Percentiles rank a stretch among this genome's conserved stretches.
phyloP scores from a whole-genome alignment of 805 yeast species.

The Sugiyamaella chiloensis region DNA sequence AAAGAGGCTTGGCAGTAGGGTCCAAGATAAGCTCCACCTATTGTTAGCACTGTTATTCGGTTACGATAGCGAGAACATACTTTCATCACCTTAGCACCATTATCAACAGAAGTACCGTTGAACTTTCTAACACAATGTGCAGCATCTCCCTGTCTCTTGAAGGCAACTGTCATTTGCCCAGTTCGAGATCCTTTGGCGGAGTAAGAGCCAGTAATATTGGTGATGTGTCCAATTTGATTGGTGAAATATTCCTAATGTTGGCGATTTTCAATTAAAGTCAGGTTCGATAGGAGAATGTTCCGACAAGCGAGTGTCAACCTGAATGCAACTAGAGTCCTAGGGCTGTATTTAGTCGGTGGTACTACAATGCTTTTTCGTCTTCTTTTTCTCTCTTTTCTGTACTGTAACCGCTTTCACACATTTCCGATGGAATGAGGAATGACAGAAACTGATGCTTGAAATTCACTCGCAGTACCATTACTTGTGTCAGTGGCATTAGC shows the following conservation, averaged over 20 bases:
- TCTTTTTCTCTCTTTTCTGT: too few species aligned
- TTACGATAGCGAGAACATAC: conserved; percentile 26
- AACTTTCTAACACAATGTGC: conserved; percentile 74
- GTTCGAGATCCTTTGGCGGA: conserved; percentile 86
- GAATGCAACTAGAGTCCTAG: too few species aligned
- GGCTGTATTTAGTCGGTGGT: too few species aligned
- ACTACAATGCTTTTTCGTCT: too few species aligned
- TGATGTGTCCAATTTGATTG: conserved; percentile 82
- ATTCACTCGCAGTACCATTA: too few species aligned
- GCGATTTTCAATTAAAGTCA: conserved; percentile 13
- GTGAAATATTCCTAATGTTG: conserved; percentile 76
- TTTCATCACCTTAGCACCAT: conserved; percentile 72
- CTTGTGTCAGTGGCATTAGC: too few species aligned
- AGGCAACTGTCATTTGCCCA: conserved; percentile 86
- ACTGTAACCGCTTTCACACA: too few species aligned
- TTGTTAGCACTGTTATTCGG: conserved; percentile 15
- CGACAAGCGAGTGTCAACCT: not conserved
- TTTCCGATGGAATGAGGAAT: too few species aligned
- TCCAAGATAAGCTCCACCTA: conserved; percentile 76
- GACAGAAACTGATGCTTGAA: too few species aligned
- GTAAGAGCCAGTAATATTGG: conserved; percentile 66
- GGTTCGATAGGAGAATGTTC: conserved; percentile 1
- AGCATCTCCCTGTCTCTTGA: conserved; percentile 68
- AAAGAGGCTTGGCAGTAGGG: conserved; percentile 65
- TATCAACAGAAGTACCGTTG: conserved; percentile 92